Evolutionary conservation across 164 flowering plant species (phyloP), one percentile per base, ranked within the genome.

Genomic region (Berberis vulgaris): DNA sequence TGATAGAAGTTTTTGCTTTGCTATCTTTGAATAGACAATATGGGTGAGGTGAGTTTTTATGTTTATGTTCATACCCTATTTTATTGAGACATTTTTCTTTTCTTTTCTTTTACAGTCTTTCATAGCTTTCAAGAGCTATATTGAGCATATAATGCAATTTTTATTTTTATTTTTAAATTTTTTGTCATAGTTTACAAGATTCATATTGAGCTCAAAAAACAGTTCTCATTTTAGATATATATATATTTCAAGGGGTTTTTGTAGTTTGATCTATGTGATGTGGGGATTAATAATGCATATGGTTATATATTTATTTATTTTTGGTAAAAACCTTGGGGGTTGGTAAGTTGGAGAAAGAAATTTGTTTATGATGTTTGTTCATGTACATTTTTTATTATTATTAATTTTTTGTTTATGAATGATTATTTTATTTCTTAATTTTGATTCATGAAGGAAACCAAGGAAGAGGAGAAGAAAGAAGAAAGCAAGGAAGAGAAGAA

Each of bases 391-490:
- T 9, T 41, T 58, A 41, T 58, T 58, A 9, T 4, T 7, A 1
- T 3, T 2, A 7, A 1, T 1, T 41, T 41, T 61, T 7, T 61
- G 43, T 61, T 46, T 61, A 4, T 12, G 3, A 5, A 3, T 10
- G 3, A 49, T 47, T 11, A 41, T 49, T 42, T 63, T 11, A 47
- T 2, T 61, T 39, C 3, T 5, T 61, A 8, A 38, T 63, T n/a
- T 42, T 63, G 56, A 1, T 41, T 5, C 39, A 8, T 63, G 56
- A 41, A 63, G 65, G 65, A 53, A 49, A 42, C 38, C 2, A 63
- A 63, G 43, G 65, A 63, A 67, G 72, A 69, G 60, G 70, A 78
- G 45, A 74, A 73, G 41, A 69, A 76, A 49, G 74, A 63, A 38
- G 72, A 64, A 8, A 55, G 57, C 3, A 71, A 61, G 39, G 49